These are phyloP conservation scores for Plasmodium adleri DNA, from an alignment of 169 alveolate genomes.

Conservation along the genomic window DNA sequence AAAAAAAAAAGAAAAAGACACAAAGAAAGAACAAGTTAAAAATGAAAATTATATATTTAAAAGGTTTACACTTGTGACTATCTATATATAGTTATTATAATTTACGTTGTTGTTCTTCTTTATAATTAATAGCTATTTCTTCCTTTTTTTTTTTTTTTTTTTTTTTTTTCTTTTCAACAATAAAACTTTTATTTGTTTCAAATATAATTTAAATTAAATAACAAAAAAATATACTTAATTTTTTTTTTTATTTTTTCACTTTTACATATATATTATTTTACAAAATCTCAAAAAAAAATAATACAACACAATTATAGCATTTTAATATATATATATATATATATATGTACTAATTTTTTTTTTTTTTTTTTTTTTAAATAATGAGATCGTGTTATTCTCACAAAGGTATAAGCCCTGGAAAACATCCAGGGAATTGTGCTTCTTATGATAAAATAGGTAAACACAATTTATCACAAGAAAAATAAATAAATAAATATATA, in stretches of 20 bases:
- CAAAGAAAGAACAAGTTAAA: background rate
- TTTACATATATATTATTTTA: background rate
- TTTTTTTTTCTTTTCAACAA: background rate
- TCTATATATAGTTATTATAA: background rate
- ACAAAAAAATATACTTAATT: background rate
- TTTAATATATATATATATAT: no score
- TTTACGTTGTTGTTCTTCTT: background rate
- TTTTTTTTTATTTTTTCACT: background rate
- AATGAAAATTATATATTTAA: background rate
- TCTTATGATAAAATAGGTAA: slow-evolving; percentile 55
- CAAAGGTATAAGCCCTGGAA: slow-evolving; percentile 73
- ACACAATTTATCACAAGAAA: background rate
- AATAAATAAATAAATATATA: background rate
- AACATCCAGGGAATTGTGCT: slow-evolving; percentile 34
- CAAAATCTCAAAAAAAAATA: no score
- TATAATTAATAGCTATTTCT: background rate
- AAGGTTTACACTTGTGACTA: background rate
- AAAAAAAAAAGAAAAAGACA: slow-evolving; percentile 1
- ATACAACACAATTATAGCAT: no score
- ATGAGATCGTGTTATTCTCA: slow-evolving; percentile 73
- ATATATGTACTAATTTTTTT: background rate
- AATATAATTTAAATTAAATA: background rate
- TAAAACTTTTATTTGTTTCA: background rate
- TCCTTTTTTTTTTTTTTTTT: background rate
- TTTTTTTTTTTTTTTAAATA: slow-evolving; percentile 16